phyloP scores from a whole-genome alignment of 495 filamentous ascomycete genomes.

The Penicillium tannophilum region DNA sequence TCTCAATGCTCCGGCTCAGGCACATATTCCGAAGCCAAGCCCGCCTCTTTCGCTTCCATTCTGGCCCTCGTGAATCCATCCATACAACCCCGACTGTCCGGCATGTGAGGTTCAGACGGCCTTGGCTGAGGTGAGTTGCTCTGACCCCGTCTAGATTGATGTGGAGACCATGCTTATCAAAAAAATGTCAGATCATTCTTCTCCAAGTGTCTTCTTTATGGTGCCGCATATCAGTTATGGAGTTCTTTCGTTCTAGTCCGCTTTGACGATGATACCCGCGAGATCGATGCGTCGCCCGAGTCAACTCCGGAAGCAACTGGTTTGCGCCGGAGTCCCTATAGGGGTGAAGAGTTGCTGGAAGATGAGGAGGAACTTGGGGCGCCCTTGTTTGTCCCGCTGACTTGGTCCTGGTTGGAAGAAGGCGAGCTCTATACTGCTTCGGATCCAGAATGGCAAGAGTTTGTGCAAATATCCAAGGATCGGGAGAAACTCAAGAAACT shows the following conservation, averaged over 20 bases:
- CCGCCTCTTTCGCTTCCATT: constrained; percentile 25
- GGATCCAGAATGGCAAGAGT: constrained; percentile 74
- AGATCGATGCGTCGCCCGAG: constrained; percentile 16
- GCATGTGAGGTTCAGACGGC: constrained; percentile 42
- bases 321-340: not conserved
- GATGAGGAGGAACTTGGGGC: constrained; percentile 40
- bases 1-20: constrained; percentile 44
- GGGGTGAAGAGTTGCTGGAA: constrained; percentile 17
- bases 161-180: constrained; percentile 11
- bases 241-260: constrained; percentile 40
- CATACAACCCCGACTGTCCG: constrained; percentile 28
- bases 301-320: constrained; percentile 1
- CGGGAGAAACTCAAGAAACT: constrained; percentile 47
- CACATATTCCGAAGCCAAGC: constrained; percentile 34
- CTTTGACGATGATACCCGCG: constrained; percentile 39
- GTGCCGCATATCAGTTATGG: constrained; percentile 43
- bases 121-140: constrained; percentile 40
- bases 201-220: constrained; percentile 35
- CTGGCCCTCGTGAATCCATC: constrained; percentile 20
- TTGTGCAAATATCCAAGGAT: constrained; percentile 60
- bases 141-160: not conserved
- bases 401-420: constrained; percentile 52
- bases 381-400: constrained; percentile 65
- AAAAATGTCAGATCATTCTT: constrained; percentile 40
- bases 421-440: constrained; percentile 56